Base-by-base conservation (phyloP, 441 rosid genomes). In the Daphne laureola region DNA sequence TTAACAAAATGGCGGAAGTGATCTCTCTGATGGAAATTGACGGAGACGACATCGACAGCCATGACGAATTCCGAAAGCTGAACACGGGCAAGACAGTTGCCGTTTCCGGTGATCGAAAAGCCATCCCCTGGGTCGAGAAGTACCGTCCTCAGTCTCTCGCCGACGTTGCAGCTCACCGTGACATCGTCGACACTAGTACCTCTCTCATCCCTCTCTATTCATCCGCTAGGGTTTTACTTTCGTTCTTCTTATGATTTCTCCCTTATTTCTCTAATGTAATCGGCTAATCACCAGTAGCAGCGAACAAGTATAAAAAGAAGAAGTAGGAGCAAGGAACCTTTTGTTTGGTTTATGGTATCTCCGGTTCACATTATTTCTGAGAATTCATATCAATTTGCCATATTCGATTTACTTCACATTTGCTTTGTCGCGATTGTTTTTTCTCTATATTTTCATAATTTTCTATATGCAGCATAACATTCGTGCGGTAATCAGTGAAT, bases 141-240 rank as follows among this genome's bases (percentile, higher is more conserved):
- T 86, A 86, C 72, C 96, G 98, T 15, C 98, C 98, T 61, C 88
- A 78, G 62, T 86, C 97, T 21, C 98, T 89, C n/a, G 84, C 84
- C 21, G 98, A 89, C 60, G 97, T 92, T 26, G 97, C 98, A 27
- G 92, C 97, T 60, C 97, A 92, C 74, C 96, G 97, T 44, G 98
- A 89, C 81, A 92, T 92, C 62, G 76, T 92, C 26, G 96, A 89
- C 59, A 89, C 98, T 38, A 87, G 98, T 92, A 76, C 74, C 51
- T 49, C 14, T 26, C 49, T 14, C 26, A 21, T 51, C 55, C 50
- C 52, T 14, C 27, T 43, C 54, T 9, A 31, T 31, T 31, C 25
- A 25, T 25, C 4, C 26, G 12, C 46, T 63, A 73, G 69, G 76
- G 74, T 58, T 76, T 72, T 0, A 2, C n/a, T 47, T 18, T 17